These are phyloP conservation scores for Moricandia arvensis DNA, from an alignment of 345 rosid genomes.

Conservation along the genomic window DNA sequence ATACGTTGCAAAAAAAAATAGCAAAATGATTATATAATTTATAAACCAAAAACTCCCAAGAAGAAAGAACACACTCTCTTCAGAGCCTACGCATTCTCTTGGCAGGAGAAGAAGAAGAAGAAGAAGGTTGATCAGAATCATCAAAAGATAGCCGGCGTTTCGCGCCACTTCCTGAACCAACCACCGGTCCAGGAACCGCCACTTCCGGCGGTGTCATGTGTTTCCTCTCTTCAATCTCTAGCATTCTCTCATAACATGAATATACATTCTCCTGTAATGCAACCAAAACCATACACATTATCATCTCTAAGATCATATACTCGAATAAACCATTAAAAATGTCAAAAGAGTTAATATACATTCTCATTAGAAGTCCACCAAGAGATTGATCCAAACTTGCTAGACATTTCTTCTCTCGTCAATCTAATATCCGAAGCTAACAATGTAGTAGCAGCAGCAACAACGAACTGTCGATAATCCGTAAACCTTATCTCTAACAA, in stretches of 20 bases:
- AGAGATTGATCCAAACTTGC: constrained; percentile 49
- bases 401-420: constrained; percentile 53
- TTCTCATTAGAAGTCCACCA: constrained; percentile 49
- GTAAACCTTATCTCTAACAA: constrained; percentile 56
- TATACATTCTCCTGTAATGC: constrained; percentile 63
- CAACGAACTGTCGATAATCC: constrained; percentile 62
- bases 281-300: constrained; percentile 10
- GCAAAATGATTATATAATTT: constrained; percentile 7
- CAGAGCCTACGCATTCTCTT: constrained; percentile 48
- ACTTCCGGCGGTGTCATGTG: constrained; percentile 38
- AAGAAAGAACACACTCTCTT: constrained; percentile 20
- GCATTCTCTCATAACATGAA: constrained; percentile 57
- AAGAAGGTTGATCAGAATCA: constrained; percentile 41
- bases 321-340: not conserved
- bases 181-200: constrained; percentile 4
- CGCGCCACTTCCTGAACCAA: constrained; percentile 43
- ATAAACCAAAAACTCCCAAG: constrained; percentile 33
- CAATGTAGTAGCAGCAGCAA: constrained; percentile 79
- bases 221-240: constrained; percentile 49
- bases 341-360: constrained; percentile 34
- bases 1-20: constrained; percentile 27
- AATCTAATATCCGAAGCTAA: constrained; percentile 55
- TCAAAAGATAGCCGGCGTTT: constrained; percentile 65
- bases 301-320: not conserved
- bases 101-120: constrained; percentile 35